A percentile compares a stretch with the other conserved stretches of the same genome.
Conservation (phyloP, 2,329 filamentous ascomycete genomes). For the Xylaria polymorpha region DNA sequence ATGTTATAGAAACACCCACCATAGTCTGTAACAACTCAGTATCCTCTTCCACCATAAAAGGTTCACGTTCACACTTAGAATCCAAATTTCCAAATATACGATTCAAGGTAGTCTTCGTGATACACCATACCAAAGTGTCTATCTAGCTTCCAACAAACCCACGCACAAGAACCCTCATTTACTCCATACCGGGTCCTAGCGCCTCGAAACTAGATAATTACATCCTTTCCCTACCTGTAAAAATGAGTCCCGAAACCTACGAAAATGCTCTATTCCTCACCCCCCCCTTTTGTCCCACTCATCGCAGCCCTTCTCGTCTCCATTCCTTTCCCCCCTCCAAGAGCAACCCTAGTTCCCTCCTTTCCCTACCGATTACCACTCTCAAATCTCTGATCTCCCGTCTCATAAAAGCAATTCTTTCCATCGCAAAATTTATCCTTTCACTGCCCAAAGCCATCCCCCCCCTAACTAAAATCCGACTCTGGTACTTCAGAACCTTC, state of each 20-base stretch:
- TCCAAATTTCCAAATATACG: no score
- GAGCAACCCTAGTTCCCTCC: background rate
- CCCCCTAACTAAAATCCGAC: no score
- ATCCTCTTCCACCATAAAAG: background rate
- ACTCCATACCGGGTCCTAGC: background rate
- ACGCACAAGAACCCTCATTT: constrained; percentile 11
- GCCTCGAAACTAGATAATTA: background rate
- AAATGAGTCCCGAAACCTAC: background rate
- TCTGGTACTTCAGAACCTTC: no score
- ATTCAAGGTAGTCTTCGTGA: background rate
- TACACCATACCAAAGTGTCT: background rate
- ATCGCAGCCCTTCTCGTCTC: background rate
- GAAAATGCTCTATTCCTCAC: background rate
- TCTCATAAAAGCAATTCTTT: no score
- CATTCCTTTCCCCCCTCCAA: background rate
- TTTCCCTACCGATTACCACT: background rate
- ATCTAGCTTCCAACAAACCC: constrained; percentile 20
- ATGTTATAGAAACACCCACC: background rate
- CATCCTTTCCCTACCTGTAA: no score
- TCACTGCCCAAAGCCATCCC: background rate
- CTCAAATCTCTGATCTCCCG: background rate
- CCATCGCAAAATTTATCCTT: background rate
- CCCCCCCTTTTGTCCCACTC: background rate
- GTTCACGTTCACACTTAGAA: no score
- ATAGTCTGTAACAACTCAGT: background rate